Conservation (phyloP, 2,329 filamentous ascomycete genomes). For the Aspergillus proliferans region DNA sequence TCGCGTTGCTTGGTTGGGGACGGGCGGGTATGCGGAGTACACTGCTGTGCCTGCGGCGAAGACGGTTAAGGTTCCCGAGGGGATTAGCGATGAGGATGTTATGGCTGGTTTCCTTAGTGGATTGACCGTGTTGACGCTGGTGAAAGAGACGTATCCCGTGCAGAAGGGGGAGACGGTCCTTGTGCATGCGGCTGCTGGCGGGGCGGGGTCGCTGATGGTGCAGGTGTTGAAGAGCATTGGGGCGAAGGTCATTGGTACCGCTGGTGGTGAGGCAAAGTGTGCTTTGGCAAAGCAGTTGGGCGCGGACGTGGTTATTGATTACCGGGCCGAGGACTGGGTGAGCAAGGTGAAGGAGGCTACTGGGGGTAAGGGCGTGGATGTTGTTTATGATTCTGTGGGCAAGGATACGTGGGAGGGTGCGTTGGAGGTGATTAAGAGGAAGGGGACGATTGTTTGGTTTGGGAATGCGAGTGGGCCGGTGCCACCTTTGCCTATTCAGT, state of each 20-base stretch:
- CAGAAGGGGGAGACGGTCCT: conserved; percentile 73
- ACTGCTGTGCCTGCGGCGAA: conserved; percentile 48
- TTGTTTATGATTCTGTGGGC: conserved; percentile 81
- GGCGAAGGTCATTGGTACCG: conserved; percentile 73
- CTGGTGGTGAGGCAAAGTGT: conserved; percentile 66
- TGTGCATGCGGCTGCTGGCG: conserved; percentile 79
- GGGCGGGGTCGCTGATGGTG: conserved; percentile 67
- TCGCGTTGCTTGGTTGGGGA: conserved; percentile 63
- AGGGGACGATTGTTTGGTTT: conserved; percentile 72
- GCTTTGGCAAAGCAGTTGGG: conserved; percentile 60
- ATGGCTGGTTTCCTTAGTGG: conserved; percentile 72
- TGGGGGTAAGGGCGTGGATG: conserved; percentile 63
- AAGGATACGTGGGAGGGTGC: conserved; percentile 77
- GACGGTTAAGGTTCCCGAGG: conserved; percentile 58
- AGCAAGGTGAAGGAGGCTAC: conserved; percentile 82
- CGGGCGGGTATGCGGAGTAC: conserved; percentile 55
- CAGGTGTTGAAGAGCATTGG: conserved; percentile 69
- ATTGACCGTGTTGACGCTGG: conserved; percentile 72
- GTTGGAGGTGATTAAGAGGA: conserved; percentile 65
- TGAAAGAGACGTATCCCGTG: conserved; percentile 66
- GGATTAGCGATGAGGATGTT: conserved; percentile 55
- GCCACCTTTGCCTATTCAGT: conserved; percentile 58
- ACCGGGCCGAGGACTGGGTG: conserved; percentile 75
- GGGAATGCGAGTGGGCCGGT: conserved; percentile 78
- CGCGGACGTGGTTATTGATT: conserved; percentile 67